These are phyloP conservation scores for Helicocarpus griseus DNA, from an alignment of 2,329 filamentous ascomycete species.

Conservation along the genomic window DNA sequence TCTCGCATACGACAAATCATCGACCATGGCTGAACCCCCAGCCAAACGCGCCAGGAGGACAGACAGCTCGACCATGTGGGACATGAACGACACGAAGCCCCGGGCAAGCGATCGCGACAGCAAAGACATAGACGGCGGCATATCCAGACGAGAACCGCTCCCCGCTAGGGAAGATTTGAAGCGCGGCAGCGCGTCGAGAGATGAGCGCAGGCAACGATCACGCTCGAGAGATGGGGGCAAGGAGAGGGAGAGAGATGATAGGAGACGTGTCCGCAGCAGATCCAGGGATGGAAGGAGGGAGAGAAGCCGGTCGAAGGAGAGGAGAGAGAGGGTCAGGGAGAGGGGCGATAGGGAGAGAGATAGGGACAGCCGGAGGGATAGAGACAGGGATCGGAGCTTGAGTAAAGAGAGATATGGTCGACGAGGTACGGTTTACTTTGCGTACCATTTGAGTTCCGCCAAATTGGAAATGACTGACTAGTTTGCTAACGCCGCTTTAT, in stretches of 20 bases:
- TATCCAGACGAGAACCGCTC: slow-evolving; percentile 25
- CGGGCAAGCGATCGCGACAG: slow-evolving; percentile 19
- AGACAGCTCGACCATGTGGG: slow-evolving; percentile 56
- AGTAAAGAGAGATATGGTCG: slow-evolving; percentile 24
- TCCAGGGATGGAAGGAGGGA: slow-evolving; percentile 32
- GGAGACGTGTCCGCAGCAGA: slow-evolving; percentile 34
- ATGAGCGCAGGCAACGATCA: slow-evolving; percentile 33
- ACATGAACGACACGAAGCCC: slow-evolving; percentile 31
- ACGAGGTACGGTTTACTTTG: slow-evolving; percentile 26
- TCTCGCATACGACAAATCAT: background rate
- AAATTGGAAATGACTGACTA: background rate
- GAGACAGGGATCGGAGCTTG: slow-evolving; percentile 25
- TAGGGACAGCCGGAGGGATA: slow-evolving; percentile 22
- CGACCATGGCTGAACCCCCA: slow-evolving; percentile 35
- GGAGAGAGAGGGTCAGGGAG: slow-evolving; percentile 29
- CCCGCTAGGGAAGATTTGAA: slow-evolving; percentile 26
- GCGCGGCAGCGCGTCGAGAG: slow-evolving; percentile 24
- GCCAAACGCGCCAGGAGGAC: slow-evolving; percentile 42
- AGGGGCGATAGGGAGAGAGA: slow-evolving; percentile 31
- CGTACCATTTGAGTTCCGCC: slow-evolving; percentile 1
- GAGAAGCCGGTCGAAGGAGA: slow-evolving; percentile 30
- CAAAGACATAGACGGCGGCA: slow-evolving; percentile 26
- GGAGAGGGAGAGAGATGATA: slow-evolving; percentile 22
- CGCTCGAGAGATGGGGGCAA: slow-evolving; percentile 26
- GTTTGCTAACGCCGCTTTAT: background rate